phyloP scores from a whole-genome alignment of 2,329 filamentous ascomycete species.

The Mycosphaerella sp. region DNA sequence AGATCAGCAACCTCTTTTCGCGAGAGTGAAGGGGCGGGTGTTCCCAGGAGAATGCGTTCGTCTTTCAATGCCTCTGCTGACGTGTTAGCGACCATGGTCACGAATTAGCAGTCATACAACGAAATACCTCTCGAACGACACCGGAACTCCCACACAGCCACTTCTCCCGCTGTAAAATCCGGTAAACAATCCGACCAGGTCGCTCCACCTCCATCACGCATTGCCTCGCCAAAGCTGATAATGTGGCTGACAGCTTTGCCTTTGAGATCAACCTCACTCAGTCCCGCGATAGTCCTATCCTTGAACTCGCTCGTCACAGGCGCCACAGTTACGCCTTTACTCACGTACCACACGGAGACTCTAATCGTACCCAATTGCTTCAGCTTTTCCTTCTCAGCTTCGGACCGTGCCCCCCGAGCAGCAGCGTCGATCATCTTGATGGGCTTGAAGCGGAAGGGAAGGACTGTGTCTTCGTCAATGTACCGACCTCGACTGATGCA shows the following conservation, averaged over 20 bases:
- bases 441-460: constrained; percentile 8
- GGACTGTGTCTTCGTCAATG: not conserved
- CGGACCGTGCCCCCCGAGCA: not conserved
- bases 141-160: constrained; percentile 3
- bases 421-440: not conserved
- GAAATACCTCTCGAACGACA: constrained; percentile 6
- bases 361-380: constrained; percentile 10
- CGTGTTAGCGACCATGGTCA: not conserved
- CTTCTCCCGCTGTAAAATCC: not conserved
- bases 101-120: not conserved
- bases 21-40: not conserved
- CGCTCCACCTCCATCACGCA: not conserved
- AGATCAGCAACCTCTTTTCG: constrained; percentile 12
- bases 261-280: constrained; percentile 12
- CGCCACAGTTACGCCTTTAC: not conserved
- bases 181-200: not conserved
- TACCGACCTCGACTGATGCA: constrained; percentile 8
- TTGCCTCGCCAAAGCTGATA: constrained; percentile 1
- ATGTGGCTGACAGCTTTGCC: constrained; percentile 18
- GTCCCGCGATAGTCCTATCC: not conserved
- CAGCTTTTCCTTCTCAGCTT: not conserved
- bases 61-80: not conserved
- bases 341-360: constrained; percentile 6
- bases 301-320: not conserved
- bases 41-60: not conserved